Evolutionary conservation across 805 yeast genomes (phyloP).

Genomic region (Starmerella bombi): DNA sequence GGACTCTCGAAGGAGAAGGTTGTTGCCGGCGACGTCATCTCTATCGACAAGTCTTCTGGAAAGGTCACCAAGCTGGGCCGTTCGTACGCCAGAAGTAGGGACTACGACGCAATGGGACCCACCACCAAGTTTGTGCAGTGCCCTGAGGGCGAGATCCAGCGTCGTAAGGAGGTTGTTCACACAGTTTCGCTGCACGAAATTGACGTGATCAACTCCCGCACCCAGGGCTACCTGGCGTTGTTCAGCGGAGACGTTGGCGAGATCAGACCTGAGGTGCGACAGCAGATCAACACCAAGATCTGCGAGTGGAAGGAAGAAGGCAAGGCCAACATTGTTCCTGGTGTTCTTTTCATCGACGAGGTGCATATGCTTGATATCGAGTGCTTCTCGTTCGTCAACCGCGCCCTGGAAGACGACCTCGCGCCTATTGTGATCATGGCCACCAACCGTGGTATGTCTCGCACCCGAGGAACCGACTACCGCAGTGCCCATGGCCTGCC

Average conservation of each 20-base stretch:
- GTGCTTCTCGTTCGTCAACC: constrained; percentile 84
- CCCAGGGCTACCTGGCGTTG: constrained; percentile 93
- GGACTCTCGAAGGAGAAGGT: constrained; percentile 89
- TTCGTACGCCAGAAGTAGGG: constrained; percentile 90
- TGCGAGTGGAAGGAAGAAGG: constrained; percentile 99
- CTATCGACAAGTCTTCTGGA: constrained; percentile 91
- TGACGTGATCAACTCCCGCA: constrained; percentile 93
- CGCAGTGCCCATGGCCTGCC: constrained; percentile 98
- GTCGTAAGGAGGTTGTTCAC: constrained; percentile 88
- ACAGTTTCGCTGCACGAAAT: constrained; percentile 96
- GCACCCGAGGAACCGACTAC: constrained; percentile 84
- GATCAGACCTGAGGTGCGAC: constrained; percentile 87
- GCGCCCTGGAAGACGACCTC: constrained; percentile 92
- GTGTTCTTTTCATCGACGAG: constrained; percentile 94
- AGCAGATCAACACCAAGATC: constrained; percentile 90
- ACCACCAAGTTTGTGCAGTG: constrained; percentile 95
- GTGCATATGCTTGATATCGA: constrained; percentile 98
- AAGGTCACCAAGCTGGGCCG: constrained; percentile 89
- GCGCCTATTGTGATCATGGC: constrained; percentile 98
- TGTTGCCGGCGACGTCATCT: constrained; percentile 91
- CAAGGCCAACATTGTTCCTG: constrained; percentile 91
- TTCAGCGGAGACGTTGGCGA: constrained; percentile 97
- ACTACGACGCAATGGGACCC: constrained; percentile 97
- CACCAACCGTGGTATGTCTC: constrained; percentile 90
- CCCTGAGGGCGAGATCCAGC: constrained; percentile 97